A percentile compares a stretch with the other conserved stretches of the same genome.
Evolutionary conservation across 208 protist genomes (phyloP).

Genomic region (Herpetomonas tarakana): DNA sequence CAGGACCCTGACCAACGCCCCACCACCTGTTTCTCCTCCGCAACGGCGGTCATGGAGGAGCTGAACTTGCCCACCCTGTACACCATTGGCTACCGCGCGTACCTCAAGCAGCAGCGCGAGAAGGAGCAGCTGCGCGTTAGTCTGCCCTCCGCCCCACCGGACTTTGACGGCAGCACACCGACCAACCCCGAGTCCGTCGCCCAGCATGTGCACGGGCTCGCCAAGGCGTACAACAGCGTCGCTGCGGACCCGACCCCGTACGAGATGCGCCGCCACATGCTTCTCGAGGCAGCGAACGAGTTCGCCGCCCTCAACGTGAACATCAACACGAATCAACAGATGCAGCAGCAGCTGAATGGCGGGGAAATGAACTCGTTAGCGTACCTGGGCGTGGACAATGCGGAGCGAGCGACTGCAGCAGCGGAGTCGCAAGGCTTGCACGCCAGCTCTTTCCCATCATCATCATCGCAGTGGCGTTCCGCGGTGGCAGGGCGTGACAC

Average conservation of each 20-base stretch:
- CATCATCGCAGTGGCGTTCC: too few relatives aligned
- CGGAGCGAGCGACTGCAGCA: background rate
- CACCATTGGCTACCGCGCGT: conserved; percentile 50
- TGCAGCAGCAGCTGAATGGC: background rate
- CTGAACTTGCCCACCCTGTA: conserved; percentile 68
- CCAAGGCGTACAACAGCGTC: conserved; percentile 46
- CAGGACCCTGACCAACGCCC: conserved; percentile 36
- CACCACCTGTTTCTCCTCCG: background rate
- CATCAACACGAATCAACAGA: background rate
- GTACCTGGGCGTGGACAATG: background rate
- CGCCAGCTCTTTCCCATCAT: too few relatives aligned
- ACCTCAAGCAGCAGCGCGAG: conserved; percentile 34
- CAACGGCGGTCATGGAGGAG: conserved; percentile 30
- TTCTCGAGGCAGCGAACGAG: conserved; percentile 26
- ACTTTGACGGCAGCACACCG: conserved; percentile 69
- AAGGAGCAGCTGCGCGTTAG: conserved; percentile 8
- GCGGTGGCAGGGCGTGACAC: too few relatives aligned
- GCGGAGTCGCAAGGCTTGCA: too few relatives aligned
- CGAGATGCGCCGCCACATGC: conserved; percentile 60
- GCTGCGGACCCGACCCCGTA: conserved; percentile 51
- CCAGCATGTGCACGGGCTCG: conserved; percentile 65
- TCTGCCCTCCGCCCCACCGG: conserved; percentile 55
- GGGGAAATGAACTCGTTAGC: background rate
- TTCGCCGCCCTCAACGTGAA: conserved; percentile 4
- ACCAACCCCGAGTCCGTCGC: conserved; percentile 59